Evolutionary conservation across 176 grass and related monocot species (phyloP).

Genomic region (Aegilops umbellulata): DNA sequence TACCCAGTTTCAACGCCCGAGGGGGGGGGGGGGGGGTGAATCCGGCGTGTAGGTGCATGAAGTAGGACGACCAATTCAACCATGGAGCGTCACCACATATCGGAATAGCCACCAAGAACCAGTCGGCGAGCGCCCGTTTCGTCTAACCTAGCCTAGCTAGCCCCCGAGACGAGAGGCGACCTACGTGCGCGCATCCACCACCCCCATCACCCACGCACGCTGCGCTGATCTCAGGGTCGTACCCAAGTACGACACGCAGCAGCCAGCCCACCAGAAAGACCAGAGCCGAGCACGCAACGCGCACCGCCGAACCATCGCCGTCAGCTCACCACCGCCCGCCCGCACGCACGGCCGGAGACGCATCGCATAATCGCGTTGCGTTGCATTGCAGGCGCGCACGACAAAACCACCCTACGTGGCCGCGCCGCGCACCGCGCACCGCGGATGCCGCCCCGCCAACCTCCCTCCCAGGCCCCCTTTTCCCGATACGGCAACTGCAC

Average conservation of each 20-base stretch:
- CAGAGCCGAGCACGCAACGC: conserved; percentile 32
- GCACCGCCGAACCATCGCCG: background rate
- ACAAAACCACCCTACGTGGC: background rate
- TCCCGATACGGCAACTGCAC: conserved; percentile 32
- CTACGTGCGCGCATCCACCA: background rate
- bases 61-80: background rate
- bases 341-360: too few relatives aligned
- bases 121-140: background rate
- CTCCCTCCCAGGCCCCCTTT: background rate
- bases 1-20: too few relatives aligned
- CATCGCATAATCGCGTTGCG: too few relatives aligned
- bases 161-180: background rate
- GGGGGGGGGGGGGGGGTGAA: too few relatives aligned
- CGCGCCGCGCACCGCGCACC: background rate
- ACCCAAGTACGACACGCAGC: background rate
- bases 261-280: background rate
- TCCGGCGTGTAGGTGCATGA: too few relatives aligned
- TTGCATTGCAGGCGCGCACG: background rate
- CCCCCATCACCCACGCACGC: background rate
- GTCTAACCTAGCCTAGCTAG: background rate
- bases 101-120: background rate
- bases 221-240: background rate
- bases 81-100: background rate
- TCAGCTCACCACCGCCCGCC: background rate
- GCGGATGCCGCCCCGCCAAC: background rate